A percentile compares a stretch with the other conserved stretches of the same genome.
phyloP scores from a whole-genome alignment of 2,329 filamentous ascomycete genomes.

The Neopestalotiopsis sp. region DNA sequence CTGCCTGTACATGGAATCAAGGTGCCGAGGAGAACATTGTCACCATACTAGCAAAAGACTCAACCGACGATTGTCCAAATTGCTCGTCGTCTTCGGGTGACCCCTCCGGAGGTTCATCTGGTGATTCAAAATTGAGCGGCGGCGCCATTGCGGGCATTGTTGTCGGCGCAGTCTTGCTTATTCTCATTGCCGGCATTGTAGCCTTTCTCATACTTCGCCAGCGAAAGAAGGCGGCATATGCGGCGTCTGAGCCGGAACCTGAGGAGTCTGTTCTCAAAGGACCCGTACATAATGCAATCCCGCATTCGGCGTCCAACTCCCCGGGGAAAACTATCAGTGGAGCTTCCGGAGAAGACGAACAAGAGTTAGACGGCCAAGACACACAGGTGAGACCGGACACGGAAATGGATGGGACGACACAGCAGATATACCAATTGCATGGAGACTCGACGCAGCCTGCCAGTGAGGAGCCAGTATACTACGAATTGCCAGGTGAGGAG shows the following conservation, averaged over 20 bases:
- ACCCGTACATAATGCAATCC: slow-evolving; percentile 36
- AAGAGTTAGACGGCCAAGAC: slow-evolving; percentile 21
- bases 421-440: slow-evolving; percentile 26
- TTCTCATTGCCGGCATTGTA: slow-evolving; percentile 21
- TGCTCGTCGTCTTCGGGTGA: slow-evolving; percentile 5
- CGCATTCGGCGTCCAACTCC: slow-evolving; percentile 21
- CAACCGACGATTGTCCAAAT: slow-evolving; percentile 18
- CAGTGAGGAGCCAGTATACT: slow-evolving; percentile 27
- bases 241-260: slow-evolving; percentile 27
- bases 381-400: slow-evolving; percentile 13
- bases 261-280: slow-evolving; percentile 35
- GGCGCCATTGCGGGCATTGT: slow-evolving; percentile 34
- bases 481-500: slow-evolving; percentile 32
- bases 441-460: slow-evolving; percentile 21
- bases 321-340: slow-evolving; percentile 20
- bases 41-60: slow-evolving; percentile 29
- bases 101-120: not conserved
- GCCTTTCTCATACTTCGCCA: slow-evolving; percentile 26
- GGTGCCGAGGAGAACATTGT: slow-evolving; percentile 39
- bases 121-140: slow-evolving; percentile 23
- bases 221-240: slow-evolving; percentile 27
- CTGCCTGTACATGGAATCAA: slow-evolving; percentile 40
- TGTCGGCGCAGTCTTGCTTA: slow-evolving; percentile 24
- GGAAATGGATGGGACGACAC: slow-evolving; percentile 28
- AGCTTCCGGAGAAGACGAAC: not conserved